Base-by-base conservation (phyloP, 2,329 filamentous ascomycete genomes). In the Domatiomyces globalis region DNA sequence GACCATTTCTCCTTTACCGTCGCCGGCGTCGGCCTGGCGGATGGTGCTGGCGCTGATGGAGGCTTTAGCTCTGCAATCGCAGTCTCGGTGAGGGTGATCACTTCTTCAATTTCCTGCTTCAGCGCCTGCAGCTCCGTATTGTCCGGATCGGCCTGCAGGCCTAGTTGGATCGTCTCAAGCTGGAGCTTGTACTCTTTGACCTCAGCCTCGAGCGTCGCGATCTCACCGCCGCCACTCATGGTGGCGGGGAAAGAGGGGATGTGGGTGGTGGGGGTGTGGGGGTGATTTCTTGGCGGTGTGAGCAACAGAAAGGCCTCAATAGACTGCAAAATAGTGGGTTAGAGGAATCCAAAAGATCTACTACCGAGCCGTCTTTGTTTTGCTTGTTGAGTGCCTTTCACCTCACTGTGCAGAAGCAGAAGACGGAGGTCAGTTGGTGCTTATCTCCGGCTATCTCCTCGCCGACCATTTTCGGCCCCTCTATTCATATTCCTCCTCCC, bases 11-110 rank as follows among this genome's bases (percentile, higher is more conserved):
- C 79, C 61, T 79, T 79, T 51, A 73, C 68, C n/a, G 75, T 69
- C 45, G 74, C 72, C 43, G 75, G 71, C 44, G 75, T 69, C 48
- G 75, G 54, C 60, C 72, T 66, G 61, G 65, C 57, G 56, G 58
- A 36, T 25, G 61, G 45, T n/a, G 69, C 59, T 58, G 73, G 66
- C 61, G 63, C 61, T 65, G 71, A 66, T 45, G 70, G 60, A 66
- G 80, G 79, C 70, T 85, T 83, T 66, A 92, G 76, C 69, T 92
- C 85, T 71, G 83, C 82, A 67, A 95, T 84, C 62, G 83, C 80
- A 64, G 83, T 81, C 73, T 89, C 80, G 69, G 87, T 80, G 61
- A 88, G 78, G 66, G 78, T 76, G 69, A 96, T 84, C 69, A 87
- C 80, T 71, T 83, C 78, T 74, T 87, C 78, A 71, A 95, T 80